Base-by-base conservation (phyloP, 208 protist genomes). In the Trypanosoma caninum region DNA sequence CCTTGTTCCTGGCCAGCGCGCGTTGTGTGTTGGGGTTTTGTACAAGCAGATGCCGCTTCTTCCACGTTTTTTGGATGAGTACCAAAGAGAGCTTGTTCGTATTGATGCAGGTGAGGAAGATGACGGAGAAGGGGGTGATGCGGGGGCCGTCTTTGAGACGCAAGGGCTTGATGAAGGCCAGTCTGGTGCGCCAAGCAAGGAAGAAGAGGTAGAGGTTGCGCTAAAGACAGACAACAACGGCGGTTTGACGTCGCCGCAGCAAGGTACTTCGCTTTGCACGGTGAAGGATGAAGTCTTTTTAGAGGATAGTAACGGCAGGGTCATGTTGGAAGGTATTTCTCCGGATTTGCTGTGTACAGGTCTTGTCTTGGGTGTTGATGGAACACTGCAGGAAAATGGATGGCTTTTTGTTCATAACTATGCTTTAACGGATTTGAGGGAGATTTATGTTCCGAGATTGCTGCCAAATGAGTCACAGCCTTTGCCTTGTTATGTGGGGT, bases 11-110 rank as follows among this genome's bases (percentile, higher is more conserved):
- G 82, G 78, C 5, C 66, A 75, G 28, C 76, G 81, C 0, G 68
- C 80, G 13, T 6, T 93, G 9, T 89, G 74, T 40, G 81, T 90
- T 2, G 91, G 91, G 3, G 81, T 94, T 7, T 40, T 93, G 14
- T 97, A 93, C 74, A 97, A 95, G 76, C 76, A 93, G 28, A 93
- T 94, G 91, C 87, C 84, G 46, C 59, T 91, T 28, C 76, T 93
- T 25, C 86, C 89, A 4, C 76, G 74, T 25, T 94, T 97, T 63
- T 62, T 97, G 22, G 72, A 86, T 42, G 87, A 97, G 69, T 95
- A 94, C 52, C 82, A 92, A 63, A 71, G 73, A 40, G 91, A 97
- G 37, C 74, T 93, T 2, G 76, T 91, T 18, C 84, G 82, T 37
- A 88, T 93, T 52, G 83, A 93, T 59, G 82, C 79, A 9, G 85